Percentiles rank a stretch among this genome's conserved stretches.
Evolutionary conservation across 2,329 filamentous ascomycete species (phyloP).

Genomic region (Erysiphe neolycopersici): DNA sequence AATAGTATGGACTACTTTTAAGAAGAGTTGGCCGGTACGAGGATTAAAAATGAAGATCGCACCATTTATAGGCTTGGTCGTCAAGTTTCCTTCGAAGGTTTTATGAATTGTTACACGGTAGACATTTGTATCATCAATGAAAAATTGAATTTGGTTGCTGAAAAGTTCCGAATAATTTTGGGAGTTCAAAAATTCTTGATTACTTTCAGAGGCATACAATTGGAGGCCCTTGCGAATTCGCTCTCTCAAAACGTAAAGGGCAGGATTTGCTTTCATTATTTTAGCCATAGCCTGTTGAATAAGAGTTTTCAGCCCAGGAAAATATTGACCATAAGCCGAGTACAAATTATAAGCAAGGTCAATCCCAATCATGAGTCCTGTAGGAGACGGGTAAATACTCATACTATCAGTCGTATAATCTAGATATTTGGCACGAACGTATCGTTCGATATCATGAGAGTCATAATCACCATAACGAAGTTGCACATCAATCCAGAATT

Average conservation of each 20-base stretch:
- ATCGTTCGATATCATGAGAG: conserved; percentile 94
- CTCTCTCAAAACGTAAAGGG: conserved; percentile 82
- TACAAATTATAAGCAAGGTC: conserved; percentile 96
- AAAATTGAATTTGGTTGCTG: conserved; percentile 95
- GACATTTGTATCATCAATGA: conserved; percentile 97
- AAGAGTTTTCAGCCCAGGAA: conserved; percentile 85
- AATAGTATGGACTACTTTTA: conserved; percentile 98
- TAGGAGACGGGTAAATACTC: conserved; percentile 94
- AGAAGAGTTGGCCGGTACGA: conserved; percentile 85
- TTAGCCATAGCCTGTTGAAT: conserved; percentile 98
- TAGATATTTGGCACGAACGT: conserved; percentile 90
- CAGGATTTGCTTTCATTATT: conserved; percentile 98
- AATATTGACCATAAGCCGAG: conserved; percentile 95
- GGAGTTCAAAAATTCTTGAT: conserved; percentile 96
- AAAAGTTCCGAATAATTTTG: conserved; percentile 98
- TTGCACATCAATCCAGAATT: conserved; percentile 97
- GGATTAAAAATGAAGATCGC: conserved; percentile 99
- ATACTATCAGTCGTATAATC: conserved; percentile 98
- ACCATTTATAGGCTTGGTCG: conserved; percentile 96
- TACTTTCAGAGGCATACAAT: conserved; percentile 92
- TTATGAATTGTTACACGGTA: conserved; percentile 99
- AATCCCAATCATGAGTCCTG: conserved; percentile 90
- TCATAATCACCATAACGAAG: conserved; percentile 95
- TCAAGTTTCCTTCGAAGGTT: conserved; percentile 97
- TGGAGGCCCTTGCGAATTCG: conserved; percentile 97